Percentiles rank a stretch among this genome's conserved stretches.
Conservation (phyloP, 768 basidiomycete species). For the Nidularia pulvinata region DNA sequence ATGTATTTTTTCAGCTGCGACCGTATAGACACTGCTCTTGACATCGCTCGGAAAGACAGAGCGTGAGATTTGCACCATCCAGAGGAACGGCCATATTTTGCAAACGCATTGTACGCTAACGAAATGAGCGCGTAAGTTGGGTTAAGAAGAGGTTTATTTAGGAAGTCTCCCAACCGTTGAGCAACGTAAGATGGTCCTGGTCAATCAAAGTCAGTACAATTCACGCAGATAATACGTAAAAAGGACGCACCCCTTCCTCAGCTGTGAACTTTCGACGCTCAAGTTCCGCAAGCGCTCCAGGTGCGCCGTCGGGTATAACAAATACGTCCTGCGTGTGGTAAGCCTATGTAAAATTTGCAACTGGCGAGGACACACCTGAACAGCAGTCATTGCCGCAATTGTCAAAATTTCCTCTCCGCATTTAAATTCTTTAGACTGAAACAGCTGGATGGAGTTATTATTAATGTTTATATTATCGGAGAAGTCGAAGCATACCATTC, state of each 20-base stretch:
- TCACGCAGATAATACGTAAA: background rate
- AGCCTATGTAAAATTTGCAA: background rate
- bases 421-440: constrained; percentile 79
- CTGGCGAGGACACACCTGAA: constrained; percentile 58
- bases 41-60: constrained; percentile 92
- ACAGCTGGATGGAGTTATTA: too few species aligned
- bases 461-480: background rate
- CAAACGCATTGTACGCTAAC: constrained; percentile 92
- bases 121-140: background rate
- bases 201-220: background rate
- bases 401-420: constrained; percentile 97
- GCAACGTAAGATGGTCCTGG: constrained; percentile 91
- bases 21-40: constrained; percentile 91
- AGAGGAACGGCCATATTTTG: constrained; percentile 77
- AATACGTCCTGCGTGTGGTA: constrained; percentile 72
- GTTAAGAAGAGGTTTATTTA: background rate
- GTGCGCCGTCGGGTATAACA: constrained; percentile 82
- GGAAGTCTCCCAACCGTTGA: constrained; percentile 66
- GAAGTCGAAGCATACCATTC: constrained; percentile 71
- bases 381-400: constrained; percentile 93
- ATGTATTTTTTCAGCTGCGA: constrained; percentile 96
- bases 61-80: constrained; percentile 95
- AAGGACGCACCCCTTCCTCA: constrained; percentile 83
- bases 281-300: constrained; percentile 86
- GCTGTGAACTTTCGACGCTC: constrained; percentile 97